A percentile compares a stretch with the other conserved stretches of the same genome.
Evolutionary conservation across 2,329 filamentous ascomycete genomes (phyloP).

Genomic region (Diaporthe ilicicola): DNA sequence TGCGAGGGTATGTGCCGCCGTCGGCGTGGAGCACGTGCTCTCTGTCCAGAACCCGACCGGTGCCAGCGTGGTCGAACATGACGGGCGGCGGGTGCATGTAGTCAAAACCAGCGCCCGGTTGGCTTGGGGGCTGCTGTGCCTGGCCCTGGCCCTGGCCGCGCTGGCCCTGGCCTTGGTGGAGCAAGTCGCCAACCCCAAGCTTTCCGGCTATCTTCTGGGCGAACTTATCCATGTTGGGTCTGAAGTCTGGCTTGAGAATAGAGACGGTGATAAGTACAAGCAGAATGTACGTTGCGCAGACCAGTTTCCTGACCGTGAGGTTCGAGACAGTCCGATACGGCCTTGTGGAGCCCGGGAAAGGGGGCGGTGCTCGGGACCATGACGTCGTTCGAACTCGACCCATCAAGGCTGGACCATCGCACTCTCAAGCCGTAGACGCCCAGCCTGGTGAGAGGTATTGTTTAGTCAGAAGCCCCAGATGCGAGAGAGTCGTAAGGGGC

Average conservation of each 20-base stretch:
- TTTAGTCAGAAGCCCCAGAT: background rate
- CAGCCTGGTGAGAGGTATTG: background rate
- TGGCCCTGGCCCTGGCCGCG: background rate
- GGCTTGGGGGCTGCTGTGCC: background rate
- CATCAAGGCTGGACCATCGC: conserved; percentile 8
- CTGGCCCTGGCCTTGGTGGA: background rate
- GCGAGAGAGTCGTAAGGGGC: background rate
- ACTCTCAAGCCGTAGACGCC: background rate
- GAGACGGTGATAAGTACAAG: conserved; percentile 3
- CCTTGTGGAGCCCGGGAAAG: conserved; percentile 6
- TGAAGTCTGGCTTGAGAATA: background rate
- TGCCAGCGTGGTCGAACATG: background rate
- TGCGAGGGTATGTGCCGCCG: conserved; percentile 56
- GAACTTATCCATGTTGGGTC: conserved; percentile 6
- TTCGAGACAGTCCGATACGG: conserved; percentile 11
- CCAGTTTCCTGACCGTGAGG: conserved; percentile 14
- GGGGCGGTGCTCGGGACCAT: conserved; percentile 14
- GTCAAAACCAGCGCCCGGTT: background rate
- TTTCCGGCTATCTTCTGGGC: conserved; percentile 19
- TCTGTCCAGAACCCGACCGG: conserved; percentile 19
- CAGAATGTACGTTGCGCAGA: conserved; percentile 18
- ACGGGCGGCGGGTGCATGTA: conserved; percentile 5
- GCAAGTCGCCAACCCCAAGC: conserved; percentile 14
- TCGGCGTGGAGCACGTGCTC: conserved; percentile 42
- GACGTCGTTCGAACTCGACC: conserved; percentile 16